Evolutionary conservation across 768 basidiomycete species (phyloP).

Genomic region (Royoungia palumana): DNA sequence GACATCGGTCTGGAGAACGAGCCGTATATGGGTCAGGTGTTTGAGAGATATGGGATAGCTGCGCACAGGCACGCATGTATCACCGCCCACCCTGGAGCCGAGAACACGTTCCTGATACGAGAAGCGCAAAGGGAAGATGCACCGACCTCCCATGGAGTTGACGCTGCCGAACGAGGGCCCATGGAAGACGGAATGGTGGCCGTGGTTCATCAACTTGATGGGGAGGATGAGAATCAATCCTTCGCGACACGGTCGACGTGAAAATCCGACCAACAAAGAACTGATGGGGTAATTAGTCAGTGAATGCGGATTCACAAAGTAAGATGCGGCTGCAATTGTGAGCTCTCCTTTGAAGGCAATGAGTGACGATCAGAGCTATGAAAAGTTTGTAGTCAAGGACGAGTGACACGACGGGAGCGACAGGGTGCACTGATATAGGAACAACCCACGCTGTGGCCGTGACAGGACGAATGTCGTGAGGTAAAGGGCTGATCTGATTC

Average conservation of each 20-base stretch:
- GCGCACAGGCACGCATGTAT: slow-evolving; percentile 38
- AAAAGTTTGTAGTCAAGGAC: no score
- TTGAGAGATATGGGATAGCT: slow-evolving; percentile 29
- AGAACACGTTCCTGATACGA: slow-evolving; percentile 26
- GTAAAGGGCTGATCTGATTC: no score
- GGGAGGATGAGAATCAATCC: slow-evolving; percentile 19
- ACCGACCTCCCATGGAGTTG: slow-evolving; percentile 11
- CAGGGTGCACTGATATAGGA: no score
- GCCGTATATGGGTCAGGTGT: slow-evolving; percentile 28
- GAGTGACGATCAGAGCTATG: neutral
- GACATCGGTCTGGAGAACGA: slow-evolving; percentile 40
- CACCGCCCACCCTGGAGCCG: slow-evolving; percentile 32
- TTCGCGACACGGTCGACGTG: slow-evolving; percentile 1
- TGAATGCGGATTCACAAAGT: slow-evolving; percentile 17
- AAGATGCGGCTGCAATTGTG: slow-evolving; percentile 17
- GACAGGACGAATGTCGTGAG: no score
- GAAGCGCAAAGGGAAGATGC: slow-evolving; percentile 28
- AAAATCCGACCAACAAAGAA: slow-evolving; percentile 5
- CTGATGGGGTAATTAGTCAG: slow-evolving; percentile 9
- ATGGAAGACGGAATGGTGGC: slow-evolving; percentile 18
- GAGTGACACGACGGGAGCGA: no score
- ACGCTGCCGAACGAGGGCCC: neutral
- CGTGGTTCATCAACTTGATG: slow-evolving; percentile 19
- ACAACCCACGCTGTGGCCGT: no score
- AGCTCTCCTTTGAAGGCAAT: slow-evolving; percentile 13